Percentiles rank a stretch among this genome's conserved stretches.
These are phyloP conservation scores for Beauveria scarabaeidicola DNA, from an alignment of 2,329 filamentous ascomycete genomes.

Conservation along the genomic window DNA sequence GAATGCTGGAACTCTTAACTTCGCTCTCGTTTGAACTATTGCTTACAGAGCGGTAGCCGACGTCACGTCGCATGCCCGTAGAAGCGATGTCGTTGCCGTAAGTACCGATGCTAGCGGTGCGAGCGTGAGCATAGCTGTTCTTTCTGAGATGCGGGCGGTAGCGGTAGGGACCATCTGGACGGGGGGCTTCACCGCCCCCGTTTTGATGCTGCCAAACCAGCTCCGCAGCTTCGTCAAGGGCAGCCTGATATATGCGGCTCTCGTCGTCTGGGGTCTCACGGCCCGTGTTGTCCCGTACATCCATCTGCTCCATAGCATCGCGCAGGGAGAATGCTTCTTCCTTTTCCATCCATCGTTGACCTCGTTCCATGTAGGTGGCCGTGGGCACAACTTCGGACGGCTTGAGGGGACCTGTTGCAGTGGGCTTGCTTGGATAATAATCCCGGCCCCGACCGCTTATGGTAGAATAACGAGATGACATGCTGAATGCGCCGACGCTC, in stretches of 20 bases:
- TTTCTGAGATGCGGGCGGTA: conserved; percentile 63
- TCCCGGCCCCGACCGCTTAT: conserved; percentile 37
- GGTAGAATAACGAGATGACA: conserved; percentile 43
- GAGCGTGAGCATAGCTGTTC: conserved; percentile 62
- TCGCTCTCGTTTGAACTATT: conserved; percentile 44
- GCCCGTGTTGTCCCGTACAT: conserved; percentile 36
- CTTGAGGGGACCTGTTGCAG: conserved; percentile 35
- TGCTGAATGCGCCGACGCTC: conserved; percentile 35
- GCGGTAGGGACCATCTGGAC: conserved; percentile 55
- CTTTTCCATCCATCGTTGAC: conserved; percentile 71
- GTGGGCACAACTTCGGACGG: conserved; percentile 56
- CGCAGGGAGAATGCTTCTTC: conserved; percentile 64
- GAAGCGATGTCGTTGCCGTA: conserved; percentile 39
- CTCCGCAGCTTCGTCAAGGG: conserved; percentile 69
- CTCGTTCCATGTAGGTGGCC: conserved; percentile 63
- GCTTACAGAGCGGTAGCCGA: conserved; percentile 38
- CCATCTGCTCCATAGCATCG: conserved; percentile 66
- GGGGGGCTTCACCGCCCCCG: conserved; percentile 38
- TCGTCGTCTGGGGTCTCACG: conserved; percentile 37
- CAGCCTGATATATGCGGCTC: conserved; percentile 59
- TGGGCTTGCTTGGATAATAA: conserved; percentile 39
- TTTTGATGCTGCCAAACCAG: conserved; percentile 71
- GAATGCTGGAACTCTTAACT: conserved; percentile 24
- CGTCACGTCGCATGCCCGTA: conserved; percentile 37
- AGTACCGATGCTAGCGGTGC: conserved; percentile 49